phyloP scores from a whole-genome alignment of 2,329 filamentous ascomycete genomes.

The Phyllachora maydis region DNA sequence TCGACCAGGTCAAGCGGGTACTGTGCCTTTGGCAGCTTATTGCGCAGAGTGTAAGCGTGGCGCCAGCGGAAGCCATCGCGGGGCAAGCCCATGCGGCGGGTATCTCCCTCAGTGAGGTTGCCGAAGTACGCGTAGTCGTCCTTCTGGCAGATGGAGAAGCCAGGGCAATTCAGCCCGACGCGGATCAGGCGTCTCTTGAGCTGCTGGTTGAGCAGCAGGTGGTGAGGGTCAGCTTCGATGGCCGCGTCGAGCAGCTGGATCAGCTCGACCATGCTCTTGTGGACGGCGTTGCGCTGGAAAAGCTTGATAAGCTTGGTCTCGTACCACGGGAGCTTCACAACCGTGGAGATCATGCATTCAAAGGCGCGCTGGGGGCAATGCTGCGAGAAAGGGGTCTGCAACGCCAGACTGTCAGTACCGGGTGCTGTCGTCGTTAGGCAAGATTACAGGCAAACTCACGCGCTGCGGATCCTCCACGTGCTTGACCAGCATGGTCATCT shows the following conservation, averaged over 20 bases:
- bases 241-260: constrained; percentile 21
- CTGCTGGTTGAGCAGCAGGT: constrained; percentile 27
- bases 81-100: constrained; percentile 23
- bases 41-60: constrained; percentile 26
- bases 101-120: constrained; percentile 13
- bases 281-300: constrained; percentile 30
- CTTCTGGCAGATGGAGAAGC: constrained; percentile 40
- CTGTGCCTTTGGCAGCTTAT: constrained; percentile 26
- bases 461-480: constrained; percentile 39
- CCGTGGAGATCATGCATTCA: constrained; percentile 42
- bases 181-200: constrained; percentile 30
- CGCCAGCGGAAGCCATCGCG: constrained; percentile 24
- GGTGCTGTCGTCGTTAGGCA: constrained; percentile 2
- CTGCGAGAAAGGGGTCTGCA: constrained; percentile 34
- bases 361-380: constrained; percentile 43
- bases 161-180: constrained; percentile 33
- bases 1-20: constrained; percentile 30
- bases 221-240: constrained; percentile 22
- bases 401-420: constrained; percentile 1
- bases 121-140: constrained; percentile 29
- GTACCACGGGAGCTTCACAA: constrained; percentile 43
- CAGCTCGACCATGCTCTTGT: constrained; percentile 25
- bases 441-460: constrained; percentile 19
- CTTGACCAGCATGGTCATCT: constrained; percentile 42
- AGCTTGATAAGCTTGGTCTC: constrained; percentile 34